Evolutionary conservation across 805 yeast genomes (phyloP).

Genomic region (Yarrowia sp.): DNA sequence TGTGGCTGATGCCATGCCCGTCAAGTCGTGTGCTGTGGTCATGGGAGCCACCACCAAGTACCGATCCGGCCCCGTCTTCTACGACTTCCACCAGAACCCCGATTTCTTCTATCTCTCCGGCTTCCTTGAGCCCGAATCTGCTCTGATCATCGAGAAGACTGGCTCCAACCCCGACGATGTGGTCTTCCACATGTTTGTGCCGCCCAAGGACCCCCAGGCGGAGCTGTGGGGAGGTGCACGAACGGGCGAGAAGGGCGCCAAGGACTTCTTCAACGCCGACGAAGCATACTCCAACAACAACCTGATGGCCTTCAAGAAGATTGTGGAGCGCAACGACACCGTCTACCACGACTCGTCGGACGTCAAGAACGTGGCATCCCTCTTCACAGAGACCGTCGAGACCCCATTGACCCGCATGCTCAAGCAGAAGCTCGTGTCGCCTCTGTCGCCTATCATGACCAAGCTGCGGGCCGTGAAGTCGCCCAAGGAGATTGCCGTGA

Average conservation of each 20-base stretch:
- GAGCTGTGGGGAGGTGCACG: slow-evolving; percentile 97
- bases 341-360: slow-evolving; percentile 29
- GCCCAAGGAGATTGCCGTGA: slow-evolving; percentile 66
- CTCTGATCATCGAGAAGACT: slow-evolving; percentile 51
- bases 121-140: slow-evolving; percentile 84
- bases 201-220: slow-evolving; percentile 68
- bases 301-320: slow-evolving; percentile 24
- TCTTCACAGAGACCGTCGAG: slow-evolving; percentile 1
- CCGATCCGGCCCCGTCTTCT: slow-evolving; percentile 88
- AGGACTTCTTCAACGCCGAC: slow-evolving; percentile 86
- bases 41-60: slow-evolving; percentile 70
- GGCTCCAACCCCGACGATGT: slow-evolving; percentile 41
- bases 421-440: background rate
- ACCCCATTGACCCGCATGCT: slow-evolving; percentile 12
- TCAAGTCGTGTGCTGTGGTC: slow-evolving; percentile 65
- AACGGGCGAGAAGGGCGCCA: slow-evolving; percentile 80
- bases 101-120: slow-evolving; percentile 86
- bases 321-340: slow-evolving; percentile 11
- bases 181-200: slow-evolving; percentile 54
- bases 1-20: slow-evolving; percentile 58
- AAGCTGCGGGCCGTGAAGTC: slow-evolving; percentile 64
- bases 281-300: slow-evolving; percentile 52
- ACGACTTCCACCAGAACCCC: slow-evolving; percentile 89
- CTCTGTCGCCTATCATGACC: slow-evolving; percentile 6
- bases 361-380: slow-evolving; percentile 8